Base-by-base conservation (phyloP, 2,329 filamentous ascomycete genomes). In the Fusarium nematophilum region DNA sequence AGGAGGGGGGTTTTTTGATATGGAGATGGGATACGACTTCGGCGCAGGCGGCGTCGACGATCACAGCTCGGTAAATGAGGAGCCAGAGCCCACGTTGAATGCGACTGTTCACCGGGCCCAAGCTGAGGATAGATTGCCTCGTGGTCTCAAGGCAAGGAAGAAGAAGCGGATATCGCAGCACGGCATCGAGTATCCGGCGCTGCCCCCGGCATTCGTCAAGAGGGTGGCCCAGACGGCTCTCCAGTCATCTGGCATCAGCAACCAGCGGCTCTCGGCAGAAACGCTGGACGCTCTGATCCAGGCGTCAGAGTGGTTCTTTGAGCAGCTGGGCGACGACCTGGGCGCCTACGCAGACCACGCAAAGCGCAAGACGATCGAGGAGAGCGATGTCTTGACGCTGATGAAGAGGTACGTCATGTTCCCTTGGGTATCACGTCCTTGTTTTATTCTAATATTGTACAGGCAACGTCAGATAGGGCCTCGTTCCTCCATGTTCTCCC, bases 301-400 rank as follows among this genome's bases (percentile, higher is more conserved):
- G 71, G 91, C 92, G 1, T 91, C 91, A 3, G 91, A 96, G 59
- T 95, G 92, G 90, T 97, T 93, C 74, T 96, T 97, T 72, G 92
- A 96, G 76, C 93, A 97, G 74, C 79, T 91, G 3, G 87, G 90
- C 40, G 90, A 93, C 57, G 92, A 96, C 70, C 77, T 97, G 49
- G 85, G 86, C 10, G 89, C 88, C 3, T 97, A 93, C 73, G 90
- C 93, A 14, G 83, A 86, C 57, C 93, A 97, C 73, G 92, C 90
- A 5, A 89, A 90, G 26, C 86, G 93, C 26, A 95, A 90, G 75
- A 92, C 88, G 3, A 92, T 97, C 65, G 91, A 96, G 67, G 91
- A 95, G 73, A 90, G 85, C 65, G 93, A 97, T 73, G 87, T 96
- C 68, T 79, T 92, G 50, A 87, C 91, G 55, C 78, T 97, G 64